Base-by-base conservation (phyloP, 768 basidiomycete genomes). In the Dioszegia crocea region DNA sequence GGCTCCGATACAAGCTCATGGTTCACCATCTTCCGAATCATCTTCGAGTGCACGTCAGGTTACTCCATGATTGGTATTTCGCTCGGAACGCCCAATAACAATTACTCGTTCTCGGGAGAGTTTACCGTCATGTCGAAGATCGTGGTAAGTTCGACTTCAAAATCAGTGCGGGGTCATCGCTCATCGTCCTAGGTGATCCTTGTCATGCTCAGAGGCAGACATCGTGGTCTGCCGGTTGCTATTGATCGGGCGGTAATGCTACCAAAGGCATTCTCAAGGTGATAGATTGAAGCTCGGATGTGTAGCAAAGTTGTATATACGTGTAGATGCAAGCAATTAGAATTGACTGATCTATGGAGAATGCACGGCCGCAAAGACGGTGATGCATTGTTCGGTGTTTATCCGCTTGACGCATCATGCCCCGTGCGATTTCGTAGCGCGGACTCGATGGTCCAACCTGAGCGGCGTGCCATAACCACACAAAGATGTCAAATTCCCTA, bases 11-110 rank as follows among this genome's bases (percentile, higher is more conserved):
- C 60, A 19, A 64, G 39, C 23, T 49, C 36, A 5, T 73, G 67
- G 67, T 71, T 73, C 51, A 64, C 55, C 45, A 51, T 70, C 47
- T 73, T 73, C 55, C 51, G 69, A 14, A 65, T 75, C 36, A 52
- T 75, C 8, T 75, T 75, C 46, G 74, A 75, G 56, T 67, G 67
- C 36, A 72, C 71, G 6, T 63, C 60, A 23, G 74, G 64, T 2
- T 75, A 75, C 49, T 65, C 69, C 8, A 67, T 70, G 5, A 68
- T 73, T 17, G 74, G 74, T 1, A 39, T 73, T 8, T 69, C 62
- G 46, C 41, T 73, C 17, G 74, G 74, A 12, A 73, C 65, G 26
- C 66, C 71, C 5, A 61, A 71, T 43, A 64, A 71, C 53, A 74
- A 71, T 55, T 74, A 58, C 27, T 65, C 67, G 23, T 68, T 74